Conservation (phyloP, 2,329 filamentous ascomycete genomes). For the Ampelomyces quisqualis region DNA sequence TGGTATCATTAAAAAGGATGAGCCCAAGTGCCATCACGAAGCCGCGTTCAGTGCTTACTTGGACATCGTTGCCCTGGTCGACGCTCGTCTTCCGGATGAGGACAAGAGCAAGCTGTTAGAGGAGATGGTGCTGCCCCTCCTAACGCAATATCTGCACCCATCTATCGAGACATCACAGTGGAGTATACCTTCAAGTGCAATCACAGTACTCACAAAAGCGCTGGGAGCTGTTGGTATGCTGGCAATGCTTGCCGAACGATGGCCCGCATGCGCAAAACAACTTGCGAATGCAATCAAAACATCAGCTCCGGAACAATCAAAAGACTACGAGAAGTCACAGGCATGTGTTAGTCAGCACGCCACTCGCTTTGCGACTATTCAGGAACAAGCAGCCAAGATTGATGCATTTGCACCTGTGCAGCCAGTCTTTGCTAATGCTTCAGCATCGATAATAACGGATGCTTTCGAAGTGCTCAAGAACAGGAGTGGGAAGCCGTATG, state of each 20-base stretch:
- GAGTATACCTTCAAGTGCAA: conserved; percentile 50
- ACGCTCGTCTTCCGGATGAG: conserved; percentile 46
- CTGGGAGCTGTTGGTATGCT: conserved; percentile 48
- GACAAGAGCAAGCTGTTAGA: conserved; percentile 50
- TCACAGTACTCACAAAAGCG: conserved; percentile 45
- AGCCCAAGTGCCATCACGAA: conserved; percentile 66
- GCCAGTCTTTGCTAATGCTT: conserved; percentile 37
- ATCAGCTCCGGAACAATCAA: conserved; percentile 79
- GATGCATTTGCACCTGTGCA: conserved; percentile 10
- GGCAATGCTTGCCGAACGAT: conserved; percentile 57
- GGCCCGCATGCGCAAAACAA: conserved; percentile 61
- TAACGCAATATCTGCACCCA: conserved; percentile 56
- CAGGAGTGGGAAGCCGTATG: conserved; percentile 66
- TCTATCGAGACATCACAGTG: conserved; percentile 51
- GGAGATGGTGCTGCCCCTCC: conserved; percentile 54
- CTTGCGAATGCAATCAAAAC: conserved; percentile 69
- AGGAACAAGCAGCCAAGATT: conserved; percentile 19
- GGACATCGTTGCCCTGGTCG: conserved; percentile 55
- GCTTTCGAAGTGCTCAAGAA: conserved; percentile 54
- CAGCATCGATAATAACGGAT: conserved; percentile 48
- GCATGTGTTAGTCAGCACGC: conserved; percentile 65
- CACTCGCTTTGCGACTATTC: conserved; percentile 63
- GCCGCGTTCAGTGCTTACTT: conserved; percentile 77
- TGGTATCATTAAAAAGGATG: conserved; percentile 73
- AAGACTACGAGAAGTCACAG: conserved; percentile 73